Evolutionary conservation across 306 rosid species (phyloP).

Genomic region (Alnus rubra): DNA sequence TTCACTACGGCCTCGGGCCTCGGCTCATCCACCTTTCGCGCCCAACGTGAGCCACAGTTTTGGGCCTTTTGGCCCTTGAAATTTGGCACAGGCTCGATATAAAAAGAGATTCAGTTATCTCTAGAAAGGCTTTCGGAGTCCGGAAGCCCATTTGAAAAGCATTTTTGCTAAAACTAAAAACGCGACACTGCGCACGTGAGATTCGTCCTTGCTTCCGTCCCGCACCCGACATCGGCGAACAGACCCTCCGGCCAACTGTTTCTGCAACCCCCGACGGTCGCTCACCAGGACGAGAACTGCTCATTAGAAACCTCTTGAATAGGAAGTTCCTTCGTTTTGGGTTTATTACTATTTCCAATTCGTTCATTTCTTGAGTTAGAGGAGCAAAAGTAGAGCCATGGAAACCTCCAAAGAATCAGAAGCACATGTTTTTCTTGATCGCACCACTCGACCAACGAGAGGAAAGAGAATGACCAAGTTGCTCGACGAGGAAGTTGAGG

Average conservation of each 20-base stretch:
- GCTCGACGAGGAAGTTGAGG: conserved; percentile 74
- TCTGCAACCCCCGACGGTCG: background rate
- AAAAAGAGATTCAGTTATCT: background rate
- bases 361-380: background rate
- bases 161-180: background rate
- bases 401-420: conserved; percentile 34
- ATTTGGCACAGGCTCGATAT: too few species aligned
- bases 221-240: too few species aligned
- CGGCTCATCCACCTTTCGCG: too few species aligned
- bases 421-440: conserved; percentile 48
- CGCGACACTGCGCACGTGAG: background rate
- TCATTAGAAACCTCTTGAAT: background rate
- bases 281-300: background rate
- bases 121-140: background rate
- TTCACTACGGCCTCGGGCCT: too few species aligned
- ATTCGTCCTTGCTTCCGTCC: background rate
- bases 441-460: conserved; percentile 68
- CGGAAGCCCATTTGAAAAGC: background rate
- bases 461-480: conserved; percentile 77
- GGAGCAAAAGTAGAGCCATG: conserved; percentile 25
- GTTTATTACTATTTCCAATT: background rate
- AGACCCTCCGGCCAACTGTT: background rate
- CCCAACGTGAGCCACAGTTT: too few species aligned
- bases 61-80: too few species aligned
- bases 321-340: background rate